Base-by-base conservation (phyloP, 2,329 filamentous ascomycete genomes). In the Ceratocystis smalleyi region DNA sequence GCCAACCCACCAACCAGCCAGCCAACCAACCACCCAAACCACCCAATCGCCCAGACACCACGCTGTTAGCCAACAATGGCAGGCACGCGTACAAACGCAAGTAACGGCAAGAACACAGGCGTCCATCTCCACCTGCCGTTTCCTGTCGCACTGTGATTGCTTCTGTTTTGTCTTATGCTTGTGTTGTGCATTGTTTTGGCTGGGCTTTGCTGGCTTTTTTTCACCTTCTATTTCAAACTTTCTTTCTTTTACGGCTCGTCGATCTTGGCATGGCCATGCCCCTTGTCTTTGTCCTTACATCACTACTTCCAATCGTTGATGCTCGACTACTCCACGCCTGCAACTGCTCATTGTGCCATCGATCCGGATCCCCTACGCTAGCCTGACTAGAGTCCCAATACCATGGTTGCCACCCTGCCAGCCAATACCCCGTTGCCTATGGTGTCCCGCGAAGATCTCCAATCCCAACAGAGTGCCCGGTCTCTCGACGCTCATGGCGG, bases 361-460 rank as follows among this genome's bases (percentile, higher is more conserved):
- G 54, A 57, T 57, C 19, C 54, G 30, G 54, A 57, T 3, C 0
- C 17, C 19, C 27, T n/a, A 19, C 27, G n/a, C 15, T 27, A 57
- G 54, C 24, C 15, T n/a, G 30, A 57, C 12, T 5, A 54, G 8
- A 22, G 24, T 24, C 54, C 27, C 24, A 24, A 30, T 8, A 57
- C n/a, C 54, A 62, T 62, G 61, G 12, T 32, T n/a, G 10, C 15
- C 49, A 15, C 35, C 24, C 12, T 51, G 43, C 61, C 61, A 35
- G 22, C n/a, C 61, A 43, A 61, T 19, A 19, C 47, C 8, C 59
- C 61, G 5, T n/a, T 62, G 45, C 47, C 61, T 61, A 27, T 51
- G 19, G 47, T 24, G 10, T 51, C 47, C 47, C 47, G 27, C 22
- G 47, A 51, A 51, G 47, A 51, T n/a, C 43, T 61, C 59, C 22